Percentiles rank a stretch among this genome's conserved stretches.
Conservation (phyloP, 2,329 filamentous ascomycete species). For the Pseudofabraea citricarpa region DNA sequence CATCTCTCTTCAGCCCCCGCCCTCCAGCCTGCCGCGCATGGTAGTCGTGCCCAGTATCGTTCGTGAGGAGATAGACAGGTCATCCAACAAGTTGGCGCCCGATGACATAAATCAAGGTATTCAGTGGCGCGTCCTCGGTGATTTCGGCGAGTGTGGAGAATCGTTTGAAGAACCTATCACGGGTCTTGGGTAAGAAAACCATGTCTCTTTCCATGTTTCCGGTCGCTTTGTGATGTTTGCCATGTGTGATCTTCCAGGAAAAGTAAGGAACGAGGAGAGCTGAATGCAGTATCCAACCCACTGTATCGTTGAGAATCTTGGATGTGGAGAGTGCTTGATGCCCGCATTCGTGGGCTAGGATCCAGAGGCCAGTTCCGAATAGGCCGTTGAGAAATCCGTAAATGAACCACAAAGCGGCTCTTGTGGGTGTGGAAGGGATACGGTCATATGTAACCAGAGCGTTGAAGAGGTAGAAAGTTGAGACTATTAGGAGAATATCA, state of each 20-base stretch:
- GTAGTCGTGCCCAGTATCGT: not conserved
- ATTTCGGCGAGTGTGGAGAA: not conserved
- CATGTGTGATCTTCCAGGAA: slow-evolving; percentile 66
- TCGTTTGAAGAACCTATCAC: not conserved
- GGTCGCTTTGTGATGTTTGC: slow-evolving; percentile 61
- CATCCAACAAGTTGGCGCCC: not conserved
- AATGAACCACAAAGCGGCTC: slow-evolving; percentile 54
- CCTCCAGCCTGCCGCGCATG: not conserved
- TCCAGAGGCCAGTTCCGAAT: slow-evolving; percentile 45
- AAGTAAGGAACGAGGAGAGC: slow-evolving; percentile 63
- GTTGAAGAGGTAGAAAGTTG: slow-evolving; percentile 44
- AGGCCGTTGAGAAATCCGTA: slow-evolving; percentile 58
- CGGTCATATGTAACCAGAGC: slow-evolving; percentile 44
- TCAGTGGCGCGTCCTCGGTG: not conserved
- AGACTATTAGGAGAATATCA: slow-evolving; percentile 34
- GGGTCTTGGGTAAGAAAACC: not conserved
- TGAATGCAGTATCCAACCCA: slow-evolving; percentile 62
- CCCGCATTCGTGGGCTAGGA: slow-evolving; percentile 64
- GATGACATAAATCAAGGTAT: not conserved
- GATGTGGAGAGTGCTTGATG: slow-evolving; percentile 60
- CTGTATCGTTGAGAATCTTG: slow-evolving; percentile 47
- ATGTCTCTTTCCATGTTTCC: slow-evolving; percentile 44
- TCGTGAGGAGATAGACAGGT: not conserved
- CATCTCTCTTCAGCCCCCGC: not conserved
- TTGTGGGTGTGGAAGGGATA: slow-evolving; percentile 41